Conservation (phyloP, 495 filamentous ascomycete genomes). For the Cryomyces minteri region DNA sequence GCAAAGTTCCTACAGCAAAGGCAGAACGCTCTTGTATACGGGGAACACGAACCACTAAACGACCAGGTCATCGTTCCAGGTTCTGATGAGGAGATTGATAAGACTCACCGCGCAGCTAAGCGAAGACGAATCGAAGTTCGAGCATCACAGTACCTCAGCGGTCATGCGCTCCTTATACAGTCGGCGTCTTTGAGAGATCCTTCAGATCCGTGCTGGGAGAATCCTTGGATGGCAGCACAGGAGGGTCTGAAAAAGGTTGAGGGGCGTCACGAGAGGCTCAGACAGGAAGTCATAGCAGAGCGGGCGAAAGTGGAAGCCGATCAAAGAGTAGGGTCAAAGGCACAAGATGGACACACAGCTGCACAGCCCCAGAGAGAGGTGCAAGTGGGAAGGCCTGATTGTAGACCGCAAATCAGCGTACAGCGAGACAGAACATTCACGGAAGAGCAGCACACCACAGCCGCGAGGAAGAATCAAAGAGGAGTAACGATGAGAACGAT, state of each 20-base stretch:
- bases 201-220: constrained; percentile 44
- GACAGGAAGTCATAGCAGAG: neutral
- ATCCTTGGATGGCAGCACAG: constrained; percentile 32
- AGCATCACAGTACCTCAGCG: constrained; percentile 38
- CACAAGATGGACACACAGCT: neutral
- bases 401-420: neutral
- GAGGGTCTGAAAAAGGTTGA: neutral
- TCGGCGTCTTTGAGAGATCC: constrained; percentile 46
- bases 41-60: constrained; percentile 2
- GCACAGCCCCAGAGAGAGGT: neutral
- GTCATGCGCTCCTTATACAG: constrained; percentile 36
- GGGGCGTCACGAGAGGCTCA: neutral
- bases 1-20: constrained; percentile 2
- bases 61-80: constrained; percentile 26
- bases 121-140: constrained; percentile 36
- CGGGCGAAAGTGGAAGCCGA: neutral
- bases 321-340: neutral
- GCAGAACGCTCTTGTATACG: constrained; percentile 1
- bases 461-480: neutral
- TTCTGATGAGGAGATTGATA: constrained; percentile 41
- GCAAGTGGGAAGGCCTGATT: neutral
- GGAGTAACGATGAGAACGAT: neutral
- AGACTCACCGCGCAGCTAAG: constrained; percentile 28
- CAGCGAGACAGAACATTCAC: neutral
- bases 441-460: neutral